phyloP scores from a whole-genome alignment of 441 rosid species.

The Adansonia rubrostipa region DNA sequence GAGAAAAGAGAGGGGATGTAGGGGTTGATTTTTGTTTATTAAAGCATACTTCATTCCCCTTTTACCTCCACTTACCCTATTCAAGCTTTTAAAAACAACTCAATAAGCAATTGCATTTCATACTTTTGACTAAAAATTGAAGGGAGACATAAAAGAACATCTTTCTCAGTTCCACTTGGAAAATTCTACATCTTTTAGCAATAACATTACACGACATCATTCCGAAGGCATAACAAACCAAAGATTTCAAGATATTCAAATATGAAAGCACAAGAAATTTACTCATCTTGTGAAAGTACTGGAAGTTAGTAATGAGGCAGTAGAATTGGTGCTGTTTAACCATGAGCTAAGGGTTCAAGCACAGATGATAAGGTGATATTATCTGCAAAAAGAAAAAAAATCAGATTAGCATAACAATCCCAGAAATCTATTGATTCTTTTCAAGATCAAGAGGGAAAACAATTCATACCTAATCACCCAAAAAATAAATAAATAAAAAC shows the following conservation, averaged over 20 bases:
- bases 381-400: slow-evolving; percentile 54
- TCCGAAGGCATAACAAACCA: neutral
- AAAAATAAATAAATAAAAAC: neutral
- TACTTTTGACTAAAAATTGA: neutral
- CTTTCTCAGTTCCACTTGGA: neutral
- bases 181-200: neutral
- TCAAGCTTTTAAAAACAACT: neutral
- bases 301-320: slow-evolving; percentile 94
- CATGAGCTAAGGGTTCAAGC: slow-evolving; percentile 81
- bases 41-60: neutral
- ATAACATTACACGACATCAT: neutral
- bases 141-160: neutral
- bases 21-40: neutral
- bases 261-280: slow-evolving; percentile 23
- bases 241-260: neutral
- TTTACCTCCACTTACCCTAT: neutral
- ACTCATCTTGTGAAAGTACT: slow-evolving; percentile 96
- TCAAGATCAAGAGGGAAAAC: neutral
- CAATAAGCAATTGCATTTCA: neutral
- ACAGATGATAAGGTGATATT: slow-evolving; percentile 79
- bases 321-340: slow-evolving; percentile 85
- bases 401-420: neutral
- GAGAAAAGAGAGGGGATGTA: too few relatives aligned
- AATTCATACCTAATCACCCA: neutral
- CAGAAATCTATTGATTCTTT: neutral